Evolutionary conservation across 2,329 filamentous ascomycete species (phyloP).

Genomic region (Microascus cirrosus): DNA sequence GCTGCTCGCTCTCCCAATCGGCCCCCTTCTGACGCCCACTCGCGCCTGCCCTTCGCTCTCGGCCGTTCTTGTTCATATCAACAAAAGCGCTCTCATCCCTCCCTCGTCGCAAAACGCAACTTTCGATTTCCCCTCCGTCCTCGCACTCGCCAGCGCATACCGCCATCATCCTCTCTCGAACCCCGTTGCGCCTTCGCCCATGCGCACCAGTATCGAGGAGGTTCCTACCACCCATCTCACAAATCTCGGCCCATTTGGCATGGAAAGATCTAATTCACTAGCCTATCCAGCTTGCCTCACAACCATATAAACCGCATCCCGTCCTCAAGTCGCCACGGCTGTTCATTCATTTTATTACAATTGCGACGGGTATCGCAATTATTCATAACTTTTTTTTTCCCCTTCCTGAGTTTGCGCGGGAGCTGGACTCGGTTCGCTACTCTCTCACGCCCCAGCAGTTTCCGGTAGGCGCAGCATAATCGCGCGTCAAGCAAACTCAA

Average conservation of each 20-base stretch:
- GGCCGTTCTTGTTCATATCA: neutral
- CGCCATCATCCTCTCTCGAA: neutral
- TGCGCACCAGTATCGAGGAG: neutral
- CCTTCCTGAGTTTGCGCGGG: neutral
- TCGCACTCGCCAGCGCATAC: neutral
- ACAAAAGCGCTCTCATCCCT: neutral
- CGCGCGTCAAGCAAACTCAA: conserved; percentile 12
- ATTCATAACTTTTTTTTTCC: neutral
- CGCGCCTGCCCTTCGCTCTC: neutral
- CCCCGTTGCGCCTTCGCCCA: neutral
- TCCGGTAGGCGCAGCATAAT: conserved; percentile 10
- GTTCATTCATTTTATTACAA: neutral
- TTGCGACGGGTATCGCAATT: conserved; percentile 1
- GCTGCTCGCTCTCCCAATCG: neutral
- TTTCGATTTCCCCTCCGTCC: neutral
- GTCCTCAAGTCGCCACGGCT: neutral
- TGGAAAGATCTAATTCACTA: neutral
- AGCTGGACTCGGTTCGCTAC: neutral
- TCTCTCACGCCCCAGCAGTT: neutral
- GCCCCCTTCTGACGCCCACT: neutral
- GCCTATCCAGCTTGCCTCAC: neutral
- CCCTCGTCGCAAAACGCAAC: neutral
- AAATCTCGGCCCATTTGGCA: neutral
- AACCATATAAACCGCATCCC: neutral
- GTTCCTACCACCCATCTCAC: neutral